Evolutionary conservation across 495 filamentous ascomycete genomes (phyloP), one percentile per base, ranked within the genome.

Genomic region (Trichoderma virens): DNA sequence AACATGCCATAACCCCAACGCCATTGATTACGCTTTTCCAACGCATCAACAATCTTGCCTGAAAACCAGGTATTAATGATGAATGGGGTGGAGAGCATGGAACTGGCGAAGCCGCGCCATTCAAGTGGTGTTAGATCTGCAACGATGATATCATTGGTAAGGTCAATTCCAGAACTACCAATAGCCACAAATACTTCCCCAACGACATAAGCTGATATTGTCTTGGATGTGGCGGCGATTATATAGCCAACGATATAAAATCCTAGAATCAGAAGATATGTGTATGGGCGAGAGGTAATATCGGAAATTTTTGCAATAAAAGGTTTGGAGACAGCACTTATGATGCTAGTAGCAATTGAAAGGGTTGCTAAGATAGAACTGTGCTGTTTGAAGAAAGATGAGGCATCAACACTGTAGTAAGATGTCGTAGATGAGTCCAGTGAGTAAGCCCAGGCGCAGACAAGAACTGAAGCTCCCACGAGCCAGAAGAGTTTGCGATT

Each of bases 231-330:
- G 39, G 62, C 62, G 20, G 62, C 39, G 62, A 63, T 34, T 18
- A 51, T 43, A 20, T 45, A 63, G 35, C 62, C 62, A 27, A 63
- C 28, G 62, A 32, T 20, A 28, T 63, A 63, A 16, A 38, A 63
- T 35, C 28, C 62, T 5, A 63, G 62, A 2, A 43, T 43, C 16
- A 63, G n/a, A 13, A 63, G 35, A 31, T 63, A 63, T 27, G 62
- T 63, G 39, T 34, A 34, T 0, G 60, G 62, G 5, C 62, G 62
- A 11, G 62, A 63, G 16, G 62, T 63, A 20, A 63, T 63, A 23
- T 63, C 62, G 39, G 62, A 43, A n/a, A 63, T 43, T n/a, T 63
- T 63, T 35, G 35, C 62, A 20, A 63, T 63, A 28, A 63, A 63
- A 27, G 62, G 62, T n/a, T 63, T 63, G 2, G 18, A 43, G 14